A percentile compares a stretch with the other conserved stretches of the same genome.
phyloP scores from a whole-genome alignment of 2,329 filamentous ascomycete genomes.

The Huntiella moniliformis region DNA sequence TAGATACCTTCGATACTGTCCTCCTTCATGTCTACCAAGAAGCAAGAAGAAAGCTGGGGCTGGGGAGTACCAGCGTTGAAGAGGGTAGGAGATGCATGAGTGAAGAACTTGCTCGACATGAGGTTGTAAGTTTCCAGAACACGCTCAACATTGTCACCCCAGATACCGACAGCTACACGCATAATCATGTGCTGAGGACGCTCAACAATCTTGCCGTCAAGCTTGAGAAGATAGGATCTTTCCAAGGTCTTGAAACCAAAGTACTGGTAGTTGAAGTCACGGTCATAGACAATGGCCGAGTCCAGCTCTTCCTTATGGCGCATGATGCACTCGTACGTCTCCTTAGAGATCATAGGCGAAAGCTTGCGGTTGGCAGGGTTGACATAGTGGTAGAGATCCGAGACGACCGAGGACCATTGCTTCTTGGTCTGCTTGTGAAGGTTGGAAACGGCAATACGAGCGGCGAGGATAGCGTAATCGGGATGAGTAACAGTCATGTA shows the following conservation, averaged over 20 bases:
- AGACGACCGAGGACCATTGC: conserved; percentile 91
- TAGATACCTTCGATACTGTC: conserved; percentile 99
- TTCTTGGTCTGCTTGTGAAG: conserved; percentile 99
- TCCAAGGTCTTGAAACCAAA: conserved; percentile 99
- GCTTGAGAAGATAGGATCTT: conserved; percentile 88
- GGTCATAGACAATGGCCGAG: conserved; percentile 96
- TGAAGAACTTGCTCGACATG: conserved; percentile 98
- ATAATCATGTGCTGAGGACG: conserved; percentile 99
- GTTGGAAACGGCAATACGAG: conserved; percentile 96
- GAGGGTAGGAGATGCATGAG: conserved; percentile 89
- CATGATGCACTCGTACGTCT: conserved; percentile 85
- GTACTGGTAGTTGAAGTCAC: conserved; percentile 99
- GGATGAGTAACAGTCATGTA: conserved; percentile 99
- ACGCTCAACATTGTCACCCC: conserved; percentile 84
- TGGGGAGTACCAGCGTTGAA: conserved; percentile 96
- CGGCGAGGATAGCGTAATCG: conserved; percentile 95
- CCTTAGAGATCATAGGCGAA: conserved; percentile 87
- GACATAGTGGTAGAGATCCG: conserved; percentile 85
- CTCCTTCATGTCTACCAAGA: conserved; percentile 98
- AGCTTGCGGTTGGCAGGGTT: conserved; percentile 75
- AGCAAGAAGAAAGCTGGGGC: conserved; percentile 90
- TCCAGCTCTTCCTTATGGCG: conserved; percentile 93
- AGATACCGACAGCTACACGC: conserved; percentile 94
- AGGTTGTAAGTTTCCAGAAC: conserved; percentile 96
- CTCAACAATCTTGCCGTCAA: conserved; percentile 90